Evolutionary conservation across 176 grass and related monocot species (phyloP).

Genomic region (Rhipidocladum racemiflorum): DNA sequence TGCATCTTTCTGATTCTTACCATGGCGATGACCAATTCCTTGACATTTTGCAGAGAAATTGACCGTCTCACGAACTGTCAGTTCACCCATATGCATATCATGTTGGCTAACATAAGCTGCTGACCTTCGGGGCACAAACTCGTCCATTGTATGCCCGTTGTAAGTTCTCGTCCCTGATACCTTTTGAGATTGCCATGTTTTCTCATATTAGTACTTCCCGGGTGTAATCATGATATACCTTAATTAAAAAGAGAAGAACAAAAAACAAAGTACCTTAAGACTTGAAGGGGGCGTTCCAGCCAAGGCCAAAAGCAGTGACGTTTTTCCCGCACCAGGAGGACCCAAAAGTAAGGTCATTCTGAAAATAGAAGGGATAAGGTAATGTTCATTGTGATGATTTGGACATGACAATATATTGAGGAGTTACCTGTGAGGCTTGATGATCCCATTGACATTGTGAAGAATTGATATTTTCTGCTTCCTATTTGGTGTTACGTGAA

Average conservation of each 20-base stretch:
- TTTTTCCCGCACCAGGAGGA: slow-evolving; percentile 71
- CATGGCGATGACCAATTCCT: slow-evolving; percentile 55
- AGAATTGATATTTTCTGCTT: slow-evolving; percentile 56
- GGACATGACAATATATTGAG: not conserved
- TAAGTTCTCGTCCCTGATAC: slow-evolving; percentile 49
- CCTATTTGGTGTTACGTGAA: slow-evolving; percentile 35
- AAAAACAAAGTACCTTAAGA: slow-evolving; percentile 32
- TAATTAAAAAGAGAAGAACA: not conserved
- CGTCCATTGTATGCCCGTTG: slow-evolving; percentile 62
- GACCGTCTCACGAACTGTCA: slow-evolving; percentile 71
- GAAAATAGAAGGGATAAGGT: not conserved
- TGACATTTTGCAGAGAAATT: slow-evolving; percentile 78
- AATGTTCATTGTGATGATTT: not conserved
- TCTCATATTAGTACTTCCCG: slow-evolving; percentile 6
- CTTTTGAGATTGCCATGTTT: slow-evolving; percentile 26
- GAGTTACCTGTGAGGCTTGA: slow-evolving; percentile 65
- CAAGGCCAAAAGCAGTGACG: slow-evolving; percentile 60
- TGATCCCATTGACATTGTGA: slow-evolving; percentile 65
- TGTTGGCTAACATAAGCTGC: slow-evolving; percentile 75
- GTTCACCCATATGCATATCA: slow-evolving; percentile 68
- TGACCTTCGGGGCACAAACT: slow-evolving; percentile 69
- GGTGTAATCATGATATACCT: not conserved
- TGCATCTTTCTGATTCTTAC: slow-evolving; percentile 25
- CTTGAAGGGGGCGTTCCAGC: slow-evolving; percentile 57
- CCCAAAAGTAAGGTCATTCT: slow-evolving; percentile 87